Conservation (phyloP, 106 monocot genomes). For the Narthecium ossifragum region DNA sequence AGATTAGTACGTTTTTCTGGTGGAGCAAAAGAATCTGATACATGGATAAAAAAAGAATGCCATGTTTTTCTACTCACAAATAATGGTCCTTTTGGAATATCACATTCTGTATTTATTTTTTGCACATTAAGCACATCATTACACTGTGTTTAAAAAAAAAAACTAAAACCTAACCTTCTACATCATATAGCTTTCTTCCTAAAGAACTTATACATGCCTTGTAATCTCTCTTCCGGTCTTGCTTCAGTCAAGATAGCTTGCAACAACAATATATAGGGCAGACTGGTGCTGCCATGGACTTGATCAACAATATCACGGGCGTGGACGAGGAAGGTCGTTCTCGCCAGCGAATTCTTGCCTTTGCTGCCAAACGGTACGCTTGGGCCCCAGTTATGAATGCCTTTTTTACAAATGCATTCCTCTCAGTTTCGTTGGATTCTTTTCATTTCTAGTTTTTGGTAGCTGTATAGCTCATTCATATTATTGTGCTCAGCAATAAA, state of each 20-base stretch:
- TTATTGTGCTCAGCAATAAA: no score
- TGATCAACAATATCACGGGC: conserved; percentile 80
- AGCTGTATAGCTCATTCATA: no score
- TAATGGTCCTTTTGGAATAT: neutral
- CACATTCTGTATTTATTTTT: neutral
- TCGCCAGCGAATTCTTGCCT: conserved; percentile 84
- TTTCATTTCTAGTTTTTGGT: no score
- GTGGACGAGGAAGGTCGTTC: conserved; percentile 88
- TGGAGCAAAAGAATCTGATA: no score
- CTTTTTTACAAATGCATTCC: no score
- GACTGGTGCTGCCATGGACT: conserved; percentile 69
- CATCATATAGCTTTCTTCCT: neutral
- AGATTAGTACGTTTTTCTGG: no score
- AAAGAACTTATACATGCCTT: neutral
- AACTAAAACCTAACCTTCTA: no score
- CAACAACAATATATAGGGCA: conserved; percentile 39
- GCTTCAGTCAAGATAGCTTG: conserved; percentile 47
- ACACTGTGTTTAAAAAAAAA: neutral
- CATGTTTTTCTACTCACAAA: neutral
- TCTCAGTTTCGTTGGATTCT: no score
- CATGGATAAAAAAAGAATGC: no score
- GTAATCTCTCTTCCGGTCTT: neutral
- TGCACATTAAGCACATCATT: neutral
- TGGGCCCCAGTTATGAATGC: no score
- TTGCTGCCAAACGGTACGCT: conserved; percentile 91